phyloP scores from a whole-genome alignment of 208 protist species.

The Wallacemonas collosoma region DNA sequence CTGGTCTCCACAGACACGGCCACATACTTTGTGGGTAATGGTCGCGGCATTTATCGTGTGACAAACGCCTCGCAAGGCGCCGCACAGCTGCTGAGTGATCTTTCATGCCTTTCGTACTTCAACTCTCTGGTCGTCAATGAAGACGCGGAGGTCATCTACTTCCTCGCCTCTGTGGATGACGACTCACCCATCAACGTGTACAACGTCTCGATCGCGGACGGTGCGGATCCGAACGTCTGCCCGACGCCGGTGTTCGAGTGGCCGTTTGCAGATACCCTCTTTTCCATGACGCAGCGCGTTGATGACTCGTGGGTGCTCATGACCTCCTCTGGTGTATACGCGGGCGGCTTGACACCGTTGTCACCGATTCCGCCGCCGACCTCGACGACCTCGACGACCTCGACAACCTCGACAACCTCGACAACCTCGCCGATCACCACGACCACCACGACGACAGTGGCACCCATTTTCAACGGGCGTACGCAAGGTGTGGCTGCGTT shows the following conservation, averaged over 20 bases:
- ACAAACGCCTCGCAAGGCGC: constrained; percentile 6
- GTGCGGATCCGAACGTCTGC: background rate
- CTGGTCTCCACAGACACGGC: background rate
- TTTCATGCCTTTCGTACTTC: constrained; percentile 5
- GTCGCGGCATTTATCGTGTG: constrained; percentile 8
- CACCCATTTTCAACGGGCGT: constrained; percentile 7
- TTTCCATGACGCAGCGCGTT: background rate
- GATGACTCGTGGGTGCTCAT: constrained; percentile 11
- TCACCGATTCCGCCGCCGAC: background rate
- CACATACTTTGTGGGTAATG: constrained; percentile 11
- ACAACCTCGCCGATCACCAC: constrained; percentile 3
- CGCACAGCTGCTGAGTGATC: background rate
- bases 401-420: background rate
- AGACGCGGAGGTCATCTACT: constrained; percentile 1
- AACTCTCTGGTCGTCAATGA: constrained; percentile 12
- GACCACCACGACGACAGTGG: constrained; percentile 3
- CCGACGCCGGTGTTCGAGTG: constrained; percentile 1
- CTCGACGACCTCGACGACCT: background rate
- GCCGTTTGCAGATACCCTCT: constrained; percentile 2
- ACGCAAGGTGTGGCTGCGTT: constrained; percentile 36
- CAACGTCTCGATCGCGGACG: constrained; percentile 4
- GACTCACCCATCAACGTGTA: background rate
- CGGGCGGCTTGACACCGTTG: background rate
- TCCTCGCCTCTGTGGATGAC: constrained; percentile 11
- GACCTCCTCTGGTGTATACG: constrained; percentile 13